These are phyloP conservation scores for Suhomyces wounanorum DNA, from an alignment of 1,139 yeast genomes.

Conservation along the genomic window DNA sequence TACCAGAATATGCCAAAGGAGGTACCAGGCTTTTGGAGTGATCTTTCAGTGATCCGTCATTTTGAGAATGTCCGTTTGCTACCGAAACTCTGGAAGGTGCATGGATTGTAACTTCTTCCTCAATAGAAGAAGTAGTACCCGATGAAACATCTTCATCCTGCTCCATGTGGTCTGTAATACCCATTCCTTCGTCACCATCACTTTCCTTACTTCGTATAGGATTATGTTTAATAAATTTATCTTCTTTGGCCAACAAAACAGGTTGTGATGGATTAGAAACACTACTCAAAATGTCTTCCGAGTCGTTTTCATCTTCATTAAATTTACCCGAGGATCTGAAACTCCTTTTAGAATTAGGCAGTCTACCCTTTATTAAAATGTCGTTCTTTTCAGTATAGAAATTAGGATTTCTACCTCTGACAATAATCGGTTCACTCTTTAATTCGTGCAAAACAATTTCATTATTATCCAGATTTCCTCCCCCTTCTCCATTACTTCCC, in stretches of 20 bases:
- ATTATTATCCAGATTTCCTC: constrained; percentile 27
- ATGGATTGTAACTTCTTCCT: constrained; percentile 5
- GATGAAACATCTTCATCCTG: constrained; percentile 14
- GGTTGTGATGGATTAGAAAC: not conserved
- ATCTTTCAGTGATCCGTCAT: not conserved
- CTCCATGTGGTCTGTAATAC: constrained; percentile 4
- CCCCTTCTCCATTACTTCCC: constrained; percentile 8
- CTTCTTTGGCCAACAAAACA: not conserved
- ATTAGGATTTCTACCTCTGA: constrained; percentile 66
- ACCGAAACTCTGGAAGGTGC: not conserved
- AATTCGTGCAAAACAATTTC: constrained; percentile 39
- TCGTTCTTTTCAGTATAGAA: constrained; percentile 62
- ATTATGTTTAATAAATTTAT: not conserved
- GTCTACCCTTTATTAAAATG: constrained; percentile 33
- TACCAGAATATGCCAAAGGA: constrained; percentile 13
- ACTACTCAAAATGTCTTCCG: constrained; percentile 2
- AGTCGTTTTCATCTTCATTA: constrained; percentile 14
- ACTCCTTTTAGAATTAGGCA: constrained; percentile 17
- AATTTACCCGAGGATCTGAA: constrained; percentile 12
- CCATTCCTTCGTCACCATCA: constrained; percentile 2
- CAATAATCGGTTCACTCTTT: constrained; percentile 55
- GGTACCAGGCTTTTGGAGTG: constrained; percentile 8
- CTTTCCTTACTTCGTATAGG: not conserved
- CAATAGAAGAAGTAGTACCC: constrained; percentile 10
- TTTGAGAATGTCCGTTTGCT: not conserved